Evolutionary conservation across 371 early-diverging fungal species (phyloP), one percentile per base, ranked within the genome.

Genomic region (Apophysomyces elegans): DNA sequence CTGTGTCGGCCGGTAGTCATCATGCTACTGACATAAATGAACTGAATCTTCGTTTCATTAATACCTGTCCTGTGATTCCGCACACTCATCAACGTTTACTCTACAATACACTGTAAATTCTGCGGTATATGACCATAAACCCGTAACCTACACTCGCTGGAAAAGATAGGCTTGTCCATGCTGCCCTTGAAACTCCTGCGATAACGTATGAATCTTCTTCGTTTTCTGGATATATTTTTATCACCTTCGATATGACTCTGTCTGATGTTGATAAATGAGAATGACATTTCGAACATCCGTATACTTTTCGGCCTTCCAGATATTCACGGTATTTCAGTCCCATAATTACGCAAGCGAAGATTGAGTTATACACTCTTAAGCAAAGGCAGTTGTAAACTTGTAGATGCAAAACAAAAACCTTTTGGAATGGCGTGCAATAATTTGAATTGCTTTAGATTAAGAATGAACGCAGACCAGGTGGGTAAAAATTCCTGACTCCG

Each of bases 1-100:
- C 83, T 82, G 63, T 93, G 93, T 36, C 88, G 65, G 1, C 93
- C 93, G 2, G 93, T 93, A 47, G 89, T 90, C 87, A 93, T 88
- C 12, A 59, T 67, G 14, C 90, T 78, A 18, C 41, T 36, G 35
- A 56, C 37, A 32, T 61, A 16, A 16, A 21, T 43, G 39, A n/a
- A 57, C 37, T 13, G 16, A 43, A 39, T 21, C 7, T 26, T 39
- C 26, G 37, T 8, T 6, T 6, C 2, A 18, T 21, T 4, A 21
- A 50, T 63, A 63, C 64, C 57, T 63, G 45, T 67, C 63, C 18
- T 85, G 83, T 62, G 83, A 79, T 6, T 83, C 78, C 11, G 68
- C 63, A 4, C 90, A 88, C 26, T 81, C 73, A 4, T 66, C 58
- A 50, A 90, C 65, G 61, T 87, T 89, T 11, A 78, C 63, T 16